Evolutionary conservation across 192 early-diverging fungal species (phyloP).

Genomic region (Podila clonocystis): DNA sequence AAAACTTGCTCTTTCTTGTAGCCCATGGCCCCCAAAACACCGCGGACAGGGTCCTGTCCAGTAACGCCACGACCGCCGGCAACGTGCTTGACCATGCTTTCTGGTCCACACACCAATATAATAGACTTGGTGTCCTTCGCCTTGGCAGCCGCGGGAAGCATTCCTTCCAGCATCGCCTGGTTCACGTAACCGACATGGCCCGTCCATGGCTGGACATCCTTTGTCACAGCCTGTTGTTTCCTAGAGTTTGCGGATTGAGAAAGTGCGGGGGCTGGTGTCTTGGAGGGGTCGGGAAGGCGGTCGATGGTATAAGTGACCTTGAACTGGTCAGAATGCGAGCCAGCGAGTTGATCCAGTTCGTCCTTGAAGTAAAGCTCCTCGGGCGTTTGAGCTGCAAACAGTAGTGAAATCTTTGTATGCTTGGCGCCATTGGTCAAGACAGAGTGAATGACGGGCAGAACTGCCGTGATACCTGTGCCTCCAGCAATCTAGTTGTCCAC

Average conservation of each 20-base stretch:
- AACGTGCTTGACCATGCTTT: constrained; percentile 66
- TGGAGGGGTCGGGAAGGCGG: background rate
- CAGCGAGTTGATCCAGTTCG: constrained; percentile 61
- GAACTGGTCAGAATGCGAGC: constrained; percentile 54
- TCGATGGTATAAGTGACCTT: constrained; percentile 63
- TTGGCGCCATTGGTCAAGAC: constrained; percentile 56
- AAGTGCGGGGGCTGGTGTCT: constrained; percentile 38
- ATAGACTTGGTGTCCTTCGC: constrained; percentile 20
- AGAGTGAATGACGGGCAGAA: constrained; percentile 69
- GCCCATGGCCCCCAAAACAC: constrained; percentile 62
- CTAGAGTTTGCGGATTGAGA: background rate
- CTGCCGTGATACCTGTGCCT: constrained; percentile 83
- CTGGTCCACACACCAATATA: constrained; percentile 74
- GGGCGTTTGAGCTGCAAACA: constrained; percentile 58
- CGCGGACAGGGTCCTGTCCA: constrained; percentile 66
- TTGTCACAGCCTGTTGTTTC: constrained; percentile 30
- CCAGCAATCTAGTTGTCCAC: constrained; percentile 66
- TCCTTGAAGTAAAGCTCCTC: constrained; percentile 64
- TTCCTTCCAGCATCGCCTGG: constrained; percentile 41
- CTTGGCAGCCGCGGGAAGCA: constrained; percentile 14
- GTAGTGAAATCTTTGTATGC: constrained; percentile 56
- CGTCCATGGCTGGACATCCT: constrained; percentile 34
- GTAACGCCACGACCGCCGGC: constrained; percentile 61
- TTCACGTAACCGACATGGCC: constrained; percentile 41
- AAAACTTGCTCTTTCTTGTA: constrained; percentile 63